A percentile compares a stretch with the other conserved stretches of the same genome.
These are phyloP conservation scores for Naganishia albida DNA, from an alignment of 1,284 basidiomycete species.

Conservation along the genomic window DNA sequence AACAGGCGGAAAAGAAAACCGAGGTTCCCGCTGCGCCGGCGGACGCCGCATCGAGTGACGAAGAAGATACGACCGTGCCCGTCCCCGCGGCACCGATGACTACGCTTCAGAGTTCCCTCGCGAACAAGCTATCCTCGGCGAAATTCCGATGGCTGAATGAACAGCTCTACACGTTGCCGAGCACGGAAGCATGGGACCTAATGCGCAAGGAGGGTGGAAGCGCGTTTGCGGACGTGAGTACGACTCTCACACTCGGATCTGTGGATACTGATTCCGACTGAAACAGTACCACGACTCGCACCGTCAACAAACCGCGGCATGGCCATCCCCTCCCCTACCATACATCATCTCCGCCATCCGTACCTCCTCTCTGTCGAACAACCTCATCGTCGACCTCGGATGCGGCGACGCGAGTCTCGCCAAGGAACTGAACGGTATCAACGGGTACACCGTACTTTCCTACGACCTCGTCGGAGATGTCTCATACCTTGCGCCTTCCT, in stretches of 20 bases:
- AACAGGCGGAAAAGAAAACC: background rate
- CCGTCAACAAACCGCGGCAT: constrained; percentile 80
- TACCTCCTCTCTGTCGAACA: constrained; percentile 59
- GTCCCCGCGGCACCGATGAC: constrained; percentile 26
- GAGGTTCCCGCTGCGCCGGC: background rate
- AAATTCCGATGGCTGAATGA: constrained; percentile 76
- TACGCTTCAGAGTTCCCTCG: constrained; percentile 16
- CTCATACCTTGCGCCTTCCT: constrained; percentile 34
- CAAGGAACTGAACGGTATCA: constrained; percentile 63
- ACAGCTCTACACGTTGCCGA: constrained; percentile 77
- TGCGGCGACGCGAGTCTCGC: constrained; percentile 93
- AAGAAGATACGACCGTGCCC: constrained; percentile 24
- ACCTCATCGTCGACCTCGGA: constrained; percentile 88
- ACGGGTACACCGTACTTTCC: constrained; percentile 65
- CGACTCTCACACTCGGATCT: constrained; percentile 5
- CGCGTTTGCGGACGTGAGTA: constrained; percentile 71
- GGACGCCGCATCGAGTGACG: background rate
- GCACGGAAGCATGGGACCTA: constrained; percentile 70
- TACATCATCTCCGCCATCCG: constrained; percentile 67
- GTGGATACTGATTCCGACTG: constrained; percentile 24
- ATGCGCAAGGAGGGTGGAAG: constrained; percentile 72
- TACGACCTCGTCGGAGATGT: constrained; percentile 76
- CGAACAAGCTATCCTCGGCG: constrained; percentile 21
- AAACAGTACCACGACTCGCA: constrained; percentile 88
- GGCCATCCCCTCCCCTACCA: constrained; percentile 86